Conservation (phyloP, 2,329 filamentous ascomycete species). For the Plectosphaerella sp. region DNA sequence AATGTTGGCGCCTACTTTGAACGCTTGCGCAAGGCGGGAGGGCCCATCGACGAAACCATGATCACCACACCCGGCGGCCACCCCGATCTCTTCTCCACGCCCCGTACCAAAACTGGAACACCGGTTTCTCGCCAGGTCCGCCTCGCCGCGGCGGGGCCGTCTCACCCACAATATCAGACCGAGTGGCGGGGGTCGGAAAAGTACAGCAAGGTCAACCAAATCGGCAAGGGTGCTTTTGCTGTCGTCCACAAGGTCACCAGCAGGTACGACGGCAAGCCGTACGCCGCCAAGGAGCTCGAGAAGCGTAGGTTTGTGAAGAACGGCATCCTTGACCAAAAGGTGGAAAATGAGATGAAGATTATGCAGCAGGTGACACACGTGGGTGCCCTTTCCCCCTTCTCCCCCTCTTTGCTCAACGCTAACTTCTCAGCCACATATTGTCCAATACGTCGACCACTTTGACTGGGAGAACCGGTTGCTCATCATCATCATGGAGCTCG, state of each 20-base stretch:
- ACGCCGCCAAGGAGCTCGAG: conserved; percentile 91
- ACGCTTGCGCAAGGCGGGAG: conserved; percentile 23
- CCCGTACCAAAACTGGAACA: neutral
- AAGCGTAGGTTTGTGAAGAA: conserved; percentile 93
- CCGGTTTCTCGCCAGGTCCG: conserved; percentile 2
- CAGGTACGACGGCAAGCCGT: conserved; percentile 77
- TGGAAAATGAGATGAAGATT: conserved; percentile 96
- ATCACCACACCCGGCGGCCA: conserved; percentile 43
- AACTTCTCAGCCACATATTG: conserved; percentile 67
- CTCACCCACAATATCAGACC: conserved; percentile 37
- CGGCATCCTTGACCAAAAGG: conserved; percentile 80
- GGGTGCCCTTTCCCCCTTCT: conserved; percentile 29
- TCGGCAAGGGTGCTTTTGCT: conserved; percentile 94
- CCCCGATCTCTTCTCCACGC: conserved; percentile 23
- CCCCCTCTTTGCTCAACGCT: neutral
- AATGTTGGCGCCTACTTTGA: conserved; percentile 67
- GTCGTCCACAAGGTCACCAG: conserved; percentile 87
- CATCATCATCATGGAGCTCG: conserved; percentile 96
- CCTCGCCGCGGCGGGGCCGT: conserved; percentile 12
- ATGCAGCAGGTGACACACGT: conserved; percentile 85
- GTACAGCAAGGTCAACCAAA: conserved; percentile 77
- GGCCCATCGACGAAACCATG: conserved; percentile 37
- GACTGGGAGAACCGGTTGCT: conserved; percentile 79
- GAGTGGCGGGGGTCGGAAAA: conserved; percentile 80
- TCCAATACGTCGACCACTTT: conserved; percentile 84